Conservation (phyloP, 345 rosid species). For the Cardiospermum halicacabum region DNA sequence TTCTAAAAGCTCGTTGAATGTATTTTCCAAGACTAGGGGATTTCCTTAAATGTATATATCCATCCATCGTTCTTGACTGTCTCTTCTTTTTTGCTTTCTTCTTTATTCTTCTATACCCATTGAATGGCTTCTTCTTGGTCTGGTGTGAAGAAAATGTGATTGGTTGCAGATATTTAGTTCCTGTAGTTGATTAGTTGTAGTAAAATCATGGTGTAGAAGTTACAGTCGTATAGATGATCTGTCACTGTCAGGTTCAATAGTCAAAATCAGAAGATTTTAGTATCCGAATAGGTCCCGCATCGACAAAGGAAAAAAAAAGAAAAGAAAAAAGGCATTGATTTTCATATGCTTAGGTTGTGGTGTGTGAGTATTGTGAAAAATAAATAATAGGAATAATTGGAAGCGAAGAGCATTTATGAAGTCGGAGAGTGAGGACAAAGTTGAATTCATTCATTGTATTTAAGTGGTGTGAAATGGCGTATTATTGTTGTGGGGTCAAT, state of each 20-base stretch:
- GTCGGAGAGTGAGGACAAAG: neutral
- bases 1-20: constrained; percentile 30
- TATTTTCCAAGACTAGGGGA: constrained; percentile 35
- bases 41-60: constrained; percentile 30
- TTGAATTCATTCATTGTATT: neutral
- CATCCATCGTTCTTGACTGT: constrained; percentile 2
- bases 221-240: too few relatives aligned
- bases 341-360: too few relatives aligned
- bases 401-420: neutral
- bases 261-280: constrained; percentile 18
- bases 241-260: too few relatives aligned
- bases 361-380: neutral
- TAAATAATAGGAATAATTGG: neutral
- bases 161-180: too few relatives aligned
- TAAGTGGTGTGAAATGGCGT: neutral
- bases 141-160: neutral
- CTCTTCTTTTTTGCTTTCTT: neutral
- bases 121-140: too few relatives aligned
- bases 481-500: neutral
- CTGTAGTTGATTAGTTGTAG: too few relatives aligned
- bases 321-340: too few relatives aligned
- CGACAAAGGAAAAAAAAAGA: too few relatives aligned
- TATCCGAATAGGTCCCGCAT: constrained; percentile 18
- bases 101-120: too few relatives aligned
- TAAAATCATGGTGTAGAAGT: too few relatives aligned